A percentile compares a stretch with the other conserved stretches of the same genome.
These are phyloP conservation scores for Cryptococcus wingfieldii DNA, from an alignment of 1,284 basidiomycete species.

Conservation along the genomic window DNA sequence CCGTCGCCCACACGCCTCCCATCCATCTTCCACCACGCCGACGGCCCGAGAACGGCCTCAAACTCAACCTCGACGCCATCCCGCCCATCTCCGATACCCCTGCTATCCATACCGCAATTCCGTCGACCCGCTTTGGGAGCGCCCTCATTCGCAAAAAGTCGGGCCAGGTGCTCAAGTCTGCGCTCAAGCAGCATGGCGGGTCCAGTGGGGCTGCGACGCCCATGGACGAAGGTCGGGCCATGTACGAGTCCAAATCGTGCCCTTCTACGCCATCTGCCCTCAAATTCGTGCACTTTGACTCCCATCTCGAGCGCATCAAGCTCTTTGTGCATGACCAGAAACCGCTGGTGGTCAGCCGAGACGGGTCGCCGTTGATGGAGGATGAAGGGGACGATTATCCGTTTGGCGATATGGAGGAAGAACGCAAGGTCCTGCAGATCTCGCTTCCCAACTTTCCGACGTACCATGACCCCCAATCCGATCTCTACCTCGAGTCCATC, in stretches of 20 bases:
- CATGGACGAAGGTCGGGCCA: conserved; percentile 44
- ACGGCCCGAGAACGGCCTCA: conserved; percentile 43
- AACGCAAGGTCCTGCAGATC: conserved; percentile 49
- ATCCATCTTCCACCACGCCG: conserved; percentile 16
- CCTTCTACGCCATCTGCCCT: conserved; percentile 65
- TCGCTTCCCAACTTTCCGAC: conserved; percentile 56
- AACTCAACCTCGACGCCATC: conserved; percentile 45
- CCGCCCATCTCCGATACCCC: conserved; percentile 14
- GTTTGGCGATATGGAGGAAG: conserved; percentile 50
- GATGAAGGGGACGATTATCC: conserved; percentile 66
- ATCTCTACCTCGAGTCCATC: conserved; percentile 55
- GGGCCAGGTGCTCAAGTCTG: conserved; percentile 74
- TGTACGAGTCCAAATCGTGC: conserved; percentile 58
- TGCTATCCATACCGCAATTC: conserved; percentile 37
- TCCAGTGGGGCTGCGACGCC: conserved; percentile 36
- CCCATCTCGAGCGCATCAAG: conserved; percentile 80
- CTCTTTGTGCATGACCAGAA: conserved; percentile 90
- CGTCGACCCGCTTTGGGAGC: conserved; percentile 16
- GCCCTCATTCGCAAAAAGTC: conserved; percentile 77
- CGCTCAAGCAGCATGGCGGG: conserved; percentile 67
- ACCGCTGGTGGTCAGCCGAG: conserved; percentile 84
- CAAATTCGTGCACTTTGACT: conserved; percentile 90
- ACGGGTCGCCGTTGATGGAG: conserved; percentile 77
- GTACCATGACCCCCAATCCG: conserved; percentile 47
- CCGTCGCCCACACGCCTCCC: conserved; percentile 22